Base-by-base conservation (phyloP, 441 rosid species). In the Populus hybrid region DNA sequence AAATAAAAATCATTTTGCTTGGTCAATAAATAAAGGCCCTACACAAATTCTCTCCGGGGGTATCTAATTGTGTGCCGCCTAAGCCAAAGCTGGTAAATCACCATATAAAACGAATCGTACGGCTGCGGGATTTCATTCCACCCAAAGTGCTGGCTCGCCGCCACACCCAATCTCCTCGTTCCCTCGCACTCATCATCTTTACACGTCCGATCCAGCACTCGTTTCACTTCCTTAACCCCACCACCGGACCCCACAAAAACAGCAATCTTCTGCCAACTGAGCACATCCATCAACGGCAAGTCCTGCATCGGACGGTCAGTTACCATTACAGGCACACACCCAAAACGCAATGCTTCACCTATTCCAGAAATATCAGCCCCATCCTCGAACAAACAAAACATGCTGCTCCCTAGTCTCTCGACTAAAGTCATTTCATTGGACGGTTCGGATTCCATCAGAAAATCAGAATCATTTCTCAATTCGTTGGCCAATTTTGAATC, bases 61-160 rank as follows among this genome's bases (percentile, higher is more conserved):
- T 87, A 88, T 80, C 90, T 80, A 35, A 88, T 88, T 23, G 85
- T 67, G 80, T 89, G 93, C 69, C 93, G 83, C 69, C 89, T 78
- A 40, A 84, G 74, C 93, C 93, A 87, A 18, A 89, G 89, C 81
- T 88, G 90, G 84, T 88, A 89, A 87, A 88, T 82, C 80, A 86
- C 82, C 84, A 67, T 76, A 71, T 86, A 80, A 74, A 87, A 90
- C 20, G 90, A 82, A 84, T 88, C 93, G 23, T 73, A 81, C 82
- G 86, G 89, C 85, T 85, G 80, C 0, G 89, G 88, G 20, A 67
- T 32, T 65, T 78, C 81, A 75, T 87, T 88, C 93, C 93, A 90
- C 53, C 75, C 77, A 0, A 90, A 82, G 63, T 88, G 90, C 74
- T 65, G 70, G 35, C 87, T 78, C 53, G 84, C 92, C 2, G 69